Evolutionary conservation across 495 filamentous ascomycete genomes (phyloP), one percentile per base, ranked within the genome.

Genomic region (Pseudoneurospora amorphoporcata): DNA sequence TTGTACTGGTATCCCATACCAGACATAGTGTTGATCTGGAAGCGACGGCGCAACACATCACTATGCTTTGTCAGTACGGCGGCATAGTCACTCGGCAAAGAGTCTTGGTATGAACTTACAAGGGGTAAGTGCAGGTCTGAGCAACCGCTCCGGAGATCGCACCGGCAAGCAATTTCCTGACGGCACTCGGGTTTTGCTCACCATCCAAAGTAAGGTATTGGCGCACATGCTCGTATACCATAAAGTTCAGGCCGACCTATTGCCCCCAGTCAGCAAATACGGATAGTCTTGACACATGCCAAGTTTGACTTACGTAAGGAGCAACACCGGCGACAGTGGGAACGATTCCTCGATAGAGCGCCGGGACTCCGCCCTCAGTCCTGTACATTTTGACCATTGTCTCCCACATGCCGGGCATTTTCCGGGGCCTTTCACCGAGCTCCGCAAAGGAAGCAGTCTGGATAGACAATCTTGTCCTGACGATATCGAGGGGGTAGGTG

Each of bases 1-100:
- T 90, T 93, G 83, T 99, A 99, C 80, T 94, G 88, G 76, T 97
- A 98, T 53, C 95, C 96, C 90, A 99, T 94, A n/a, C 95, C 95
- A 37, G 90, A 92, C 95, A 99, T 99, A 69, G 94, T 98, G 79
- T 99, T 99, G 83, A 99, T 97, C 76, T 99, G 95, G 77, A 99
- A 99, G 39, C 95, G 88, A 69, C 95, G 90, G 19, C 95, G 92
- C n/a, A 99, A 87, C 1, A 99, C 96, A 81, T 97, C 94, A 78
- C 6, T 40, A 40, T 40, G 39, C 53, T 70, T 40, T 23, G 69
- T 35, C 4, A 43, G 47, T 23, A 58, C 81, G 39, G 77, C 81
- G 39, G 78, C 71, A 53, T 43, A 19, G 35, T 23, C 45, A 47
- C 19, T 39, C 69, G 4, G 17, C 39, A 70, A 32, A 19, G 16